These are phyloP conservation scores for Cadophora sp. DNA, from an alignment of 2,329 filamentous ascomycete species.

Conservation along the genomic window DNA sequence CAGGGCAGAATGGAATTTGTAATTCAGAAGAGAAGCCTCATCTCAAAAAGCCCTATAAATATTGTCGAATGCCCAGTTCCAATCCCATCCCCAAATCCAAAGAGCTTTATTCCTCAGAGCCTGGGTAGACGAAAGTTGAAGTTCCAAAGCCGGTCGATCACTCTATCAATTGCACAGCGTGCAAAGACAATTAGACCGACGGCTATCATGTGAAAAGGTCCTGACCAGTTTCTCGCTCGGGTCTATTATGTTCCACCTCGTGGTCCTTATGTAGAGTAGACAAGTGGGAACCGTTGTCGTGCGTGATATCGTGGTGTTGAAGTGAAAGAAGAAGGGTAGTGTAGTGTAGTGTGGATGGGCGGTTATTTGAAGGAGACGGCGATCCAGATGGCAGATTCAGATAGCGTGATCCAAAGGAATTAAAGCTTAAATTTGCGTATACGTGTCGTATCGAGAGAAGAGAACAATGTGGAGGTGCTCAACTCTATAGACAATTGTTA, in stretches of 20 bases:
- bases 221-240: not conserved
- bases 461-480: not conserved
- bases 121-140: slow-evolving; percentile 19
- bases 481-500: not conserved
- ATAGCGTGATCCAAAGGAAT: not conserved
- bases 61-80: not conserved
- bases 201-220: not conserved
- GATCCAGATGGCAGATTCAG: not conserved
- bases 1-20: slow-evolving; percentile 2
- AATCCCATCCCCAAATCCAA: not conserved
- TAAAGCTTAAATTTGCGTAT: not conserved
- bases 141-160: slow-evolving; percentile 9
- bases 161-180: not conserved
- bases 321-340: slow-evolving; percentile 4
- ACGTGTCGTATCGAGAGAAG: not conserved
- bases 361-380: not conserved
- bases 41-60: slow-evolving; percentile 1
- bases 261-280: not conserved
- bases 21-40: not conserved
- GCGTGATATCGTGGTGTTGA: not conserved
- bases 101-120: slow-evolving; percentile 15
- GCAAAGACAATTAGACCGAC: not conserved
- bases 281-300: not conserved
- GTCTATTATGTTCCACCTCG: not conserved
- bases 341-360: not conserved